Conservation (phyloP, 495 filamentous ascomycete genomes). For the Annulohypoxylon nitens region DNA sequence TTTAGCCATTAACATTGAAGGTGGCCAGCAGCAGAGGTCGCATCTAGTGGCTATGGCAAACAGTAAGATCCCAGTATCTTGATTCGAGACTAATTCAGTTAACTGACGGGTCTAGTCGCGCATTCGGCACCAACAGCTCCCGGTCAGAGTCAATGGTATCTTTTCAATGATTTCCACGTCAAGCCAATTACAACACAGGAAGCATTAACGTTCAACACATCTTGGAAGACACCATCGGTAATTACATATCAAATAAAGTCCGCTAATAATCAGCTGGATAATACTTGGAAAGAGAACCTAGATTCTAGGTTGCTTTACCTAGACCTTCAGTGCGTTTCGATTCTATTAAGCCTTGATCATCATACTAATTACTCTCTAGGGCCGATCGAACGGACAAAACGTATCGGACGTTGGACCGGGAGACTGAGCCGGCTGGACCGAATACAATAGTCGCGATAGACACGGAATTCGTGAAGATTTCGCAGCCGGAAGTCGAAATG, state of each 20-base stretch:
- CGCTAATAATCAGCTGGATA: constrained; percentile 79
- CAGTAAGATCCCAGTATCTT: constrained; percentile 59
- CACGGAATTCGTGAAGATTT: constrained; percentile 93
- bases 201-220: constrained; percentile 85
- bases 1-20: constrained; percentile 87
- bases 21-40: constrained; percentile 82
- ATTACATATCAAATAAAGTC: constrained; percentile 85
- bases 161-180: constrained; percentile 98
- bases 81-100: neutral
- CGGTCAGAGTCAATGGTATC: constrained; percentile 79
- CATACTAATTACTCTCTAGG: constrained; percentile 44
- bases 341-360: neutral
- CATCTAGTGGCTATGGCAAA: constrained; percentile 94
- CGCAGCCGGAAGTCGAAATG: constrained; percentile 91
- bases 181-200: constrained; percentile 80
- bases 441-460: constrained; percentile 89
- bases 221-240: constrained; percentile 92
- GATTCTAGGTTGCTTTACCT: constrained; percentile 87
- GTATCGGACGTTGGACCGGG: constrained; percentile 70
- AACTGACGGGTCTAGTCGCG: constrained; percentile 65
- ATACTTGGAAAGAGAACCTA: constrained; percentile 84
- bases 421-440: constrained; percentile 73
- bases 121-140: constrained; percentile 71
- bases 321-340: constrained; percentile 71
- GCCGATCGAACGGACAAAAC: constrained; percentile 57